Base-by-base conservation (phyloP, 2,329 filamentous ascomycete genomes). In the Nemania serpens region DNA sequence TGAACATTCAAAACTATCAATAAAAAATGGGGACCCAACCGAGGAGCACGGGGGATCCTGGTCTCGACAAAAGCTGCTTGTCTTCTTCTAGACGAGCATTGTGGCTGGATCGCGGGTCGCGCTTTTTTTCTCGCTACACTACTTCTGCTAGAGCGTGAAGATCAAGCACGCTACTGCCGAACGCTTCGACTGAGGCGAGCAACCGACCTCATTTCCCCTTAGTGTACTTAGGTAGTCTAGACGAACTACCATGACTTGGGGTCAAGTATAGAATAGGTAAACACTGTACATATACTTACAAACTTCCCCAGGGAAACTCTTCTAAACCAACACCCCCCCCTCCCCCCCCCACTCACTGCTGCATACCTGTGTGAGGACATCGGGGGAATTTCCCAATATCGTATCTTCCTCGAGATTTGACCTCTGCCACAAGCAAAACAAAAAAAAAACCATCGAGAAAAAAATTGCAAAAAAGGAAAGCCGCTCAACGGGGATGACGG, bases 381-480 rank as follows among this genome's bases (percentile, higher is more conserved):
- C 62, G 62, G 62, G 59, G 62, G 62, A 59, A 62, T 62, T 64
- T 48, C 59, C 55, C 57, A 62, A 64, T 64, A 53, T 51, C 41
- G 48, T 59, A 59, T 42, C 17, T 45, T 51, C 36, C 34, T 59
- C 57, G 37, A 53, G 42, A 46, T 34, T 59, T 51, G 47, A 33
- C n/a, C 43, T 46, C 22, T 59, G 10, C 3, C 25, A 29, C 25
- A 29, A 29, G 13, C 51, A 11, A 43, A 17, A 43, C 17, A 13
- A 7, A 20, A 22, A 2, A n/a, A 13, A 43, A 15, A 20, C 6
- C 17, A 22, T 4, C n/a, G n/a, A n/a, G n/a, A n/a, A 22, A 46
- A 22, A 46, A 13, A 43, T 13, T 39, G 4, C 11, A 22, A 56
- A 51, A 49, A 47, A 55, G 33, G 29, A 50, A 51, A 55, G 18